Percentiles rank a stretch among this genome's conserved stretches.
Evolutionary conservation across 164 flowering plant genomes (phyloP).

Genomic region (Brasenia schreberi): DNA sequence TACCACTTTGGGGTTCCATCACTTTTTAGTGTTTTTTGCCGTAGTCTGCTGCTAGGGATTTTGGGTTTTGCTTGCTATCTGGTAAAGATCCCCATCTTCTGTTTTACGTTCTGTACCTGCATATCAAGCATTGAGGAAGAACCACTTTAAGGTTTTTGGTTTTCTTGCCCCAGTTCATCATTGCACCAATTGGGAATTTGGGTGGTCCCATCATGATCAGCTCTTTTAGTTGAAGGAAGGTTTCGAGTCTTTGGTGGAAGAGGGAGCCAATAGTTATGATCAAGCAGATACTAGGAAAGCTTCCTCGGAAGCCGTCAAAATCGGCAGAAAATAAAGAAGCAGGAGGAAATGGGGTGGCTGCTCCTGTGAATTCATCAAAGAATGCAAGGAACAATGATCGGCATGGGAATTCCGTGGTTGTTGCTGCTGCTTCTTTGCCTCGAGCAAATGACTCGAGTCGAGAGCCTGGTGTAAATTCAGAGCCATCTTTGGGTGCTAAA

Average conservation of each 20-base stretch:
- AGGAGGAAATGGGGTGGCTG: slow-evolving; percentile 11
- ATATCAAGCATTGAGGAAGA: not conserved
- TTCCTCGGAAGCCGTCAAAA: slow-evolving; percentile 48
- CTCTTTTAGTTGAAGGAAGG: not conserved
- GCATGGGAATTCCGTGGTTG: slow-evolving; percentile 21
- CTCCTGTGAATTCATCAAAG: slow-evolving; percentile 12
- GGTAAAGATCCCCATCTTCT: not conserved
- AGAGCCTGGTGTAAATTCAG: slow-evolving; percentile 4
- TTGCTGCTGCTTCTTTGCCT: slow-evolving; percentile 11
- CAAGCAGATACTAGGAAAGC: slow-evolving; percentile 47
- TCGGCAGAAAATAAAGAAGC: slow-evolving; percentile 24
- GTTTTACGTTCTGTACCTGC: not conserved
- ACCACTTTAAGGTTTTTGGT: not conserved
- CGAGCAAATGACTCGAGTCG: slow-evolving; percentile 13
- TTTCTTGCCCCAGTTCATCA: not conserved
- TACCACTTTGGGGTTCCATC: not conserved
- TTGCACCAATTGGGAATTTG: not conserved
- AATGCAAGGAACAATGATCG: slow-evolving; percentile 15
- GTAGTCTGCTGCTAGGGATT: not conserved
- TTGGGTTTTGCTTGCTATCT: not conserved
- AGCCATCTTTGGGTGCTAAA: slow-evolving; percentile 27
- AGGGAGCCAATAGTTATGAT: slow-evolving; percentile 21
- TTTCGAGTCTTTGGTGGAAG: not conserved
- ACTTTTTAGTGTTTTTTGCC: not conserved
- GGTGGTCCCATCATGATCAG: not conserved